Evolutionary conservation across 331 rosid species (phyloP), one percentile per base, ranked within the genome.

Genomic region (Pyracantha coccinea): DNA sequence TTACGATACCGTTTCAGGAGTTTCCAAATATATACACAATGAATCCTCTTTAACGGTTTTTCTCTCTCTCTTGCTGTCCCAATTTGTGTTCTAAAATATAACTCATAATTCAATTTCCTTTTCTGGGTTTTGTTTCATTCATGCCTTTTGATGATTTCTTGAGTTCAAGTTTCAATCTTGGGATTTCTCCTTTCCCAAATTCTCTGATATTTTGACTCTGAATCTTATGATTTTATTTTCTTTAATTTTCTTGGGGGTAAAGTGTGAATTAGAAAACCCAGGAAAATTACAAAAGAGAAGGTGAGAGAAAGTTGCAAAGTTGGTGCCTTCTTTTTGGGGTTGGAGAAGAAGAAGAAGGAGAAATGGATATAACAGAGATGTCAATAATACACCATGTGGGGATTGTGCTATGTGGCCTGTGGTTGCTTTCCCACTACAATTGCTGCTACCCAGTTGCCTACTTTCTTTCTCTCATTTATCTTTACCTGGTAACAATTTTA

Each of bases 301-400:
- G 54, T 47, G 54, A 47, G 54, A 15, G n/a, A 19, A 50, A 50
- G 21, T 50, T 50, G 31, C 63, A 58, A 61, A 61, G 66, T 61
- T 15, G 38, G 29, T 33, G 28, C 4, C 41, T 64, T 68, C 4
- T 10, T 69, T 50, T 50, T 17, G 8, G 25, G 74, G 31, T 57
- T 11, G 38, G 38, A n/a, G 61, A 76, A 52, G 47, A 50, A 47
- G 54, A 6, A 50, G 20, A 6, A 50, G 54, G n/a, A 47, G 55
- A 50, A 59, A 88, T 87, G 99, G 88, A 82, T 83, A 83, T 92
- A 62, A 86, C 81, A 20, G 92, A 95, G 80, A 59, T 81, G 58
- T 80, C 97, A 20, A 79, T 95, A 10, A 79, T 92, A 82, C 93
- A 89, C 71, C 99, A 95, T 84, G 96, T 75, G 58, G 96, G 83